Evolutionary conservation across 2,329 filamentous ascomycete species (phyloP).

Genomic region (Lithohypha guttulata): DNA sequence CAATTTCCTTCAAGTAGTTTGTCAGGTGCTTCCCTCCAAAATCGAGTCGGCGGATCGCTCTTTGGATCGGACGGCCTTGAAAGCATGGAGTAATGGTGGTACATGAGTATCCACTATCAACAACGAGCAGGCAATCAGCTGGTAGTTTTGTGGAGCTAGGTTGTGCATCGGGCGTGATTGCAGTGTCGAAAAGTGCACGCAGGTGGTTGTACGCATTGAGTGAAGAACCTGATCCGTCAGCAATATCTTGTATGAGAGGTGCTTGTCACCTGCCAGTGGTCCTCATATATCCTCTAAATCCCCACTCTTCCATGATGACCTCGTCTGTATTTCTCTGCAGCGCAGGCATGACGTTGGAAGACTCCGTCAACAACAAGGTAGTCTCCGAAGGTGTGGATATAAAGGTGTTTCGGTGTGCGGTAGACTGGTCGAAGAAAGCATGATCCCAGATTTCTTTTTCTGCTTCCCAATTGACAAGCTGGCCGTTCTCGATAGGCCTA

Average conservation of each 20-base stretch:
- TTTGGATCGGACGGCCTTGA: constrained; percentile 66
- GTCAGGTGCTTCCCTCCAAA: constrained; percentile 88
- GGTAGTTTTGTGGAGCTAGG: constrained; percentile 31
- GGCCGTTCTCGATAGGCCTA: constrained; percentile 86
- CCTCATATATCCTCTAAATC: constrained; percentile 76
- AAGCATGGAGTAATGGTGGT: constrained; percentile 84
- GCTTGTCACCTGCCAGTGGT: constrained; percentile 46
- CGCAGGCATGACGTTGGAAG: constrained; percentile 68
- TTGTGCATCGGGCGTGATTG: constrained; percentile 29
- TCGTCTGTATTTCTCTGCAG: constrained; percentile 88
- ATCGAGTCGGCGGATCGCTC: constrained; percentile 72
- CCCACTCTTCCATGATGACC: constrained; percentile 95
- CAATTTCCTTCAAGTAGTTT: constrained; percentile 79
- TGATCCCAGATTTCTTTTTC: constrained; percentile 94
- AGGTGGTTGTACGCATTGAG: constrained; percentile 77
- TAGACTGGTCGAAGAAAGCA: constrained; percentile 64
- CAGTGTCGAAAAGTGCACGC: constrained; percentile 56
- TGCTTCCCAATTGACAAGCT: constrained; percentile 91
- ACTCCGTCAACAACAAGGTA: constrained; percentile 75
- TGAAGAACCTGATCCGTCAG: constrained; percentile 45
- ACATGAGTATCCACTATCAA: constrained; percentile 88
- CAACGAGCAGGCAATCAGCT: constrained; percentile 75
- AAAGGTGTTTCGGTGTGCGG: constrained; percentile 42
- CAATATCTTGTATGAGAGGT: not conserved
- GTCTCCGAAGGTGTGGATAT: constrained; percentile 60